Evolutionary conservation across 2,329 filamentous ascomycete genomes (phyloP).

Genomic region (Alternaria angustiovoidea): DNA sequence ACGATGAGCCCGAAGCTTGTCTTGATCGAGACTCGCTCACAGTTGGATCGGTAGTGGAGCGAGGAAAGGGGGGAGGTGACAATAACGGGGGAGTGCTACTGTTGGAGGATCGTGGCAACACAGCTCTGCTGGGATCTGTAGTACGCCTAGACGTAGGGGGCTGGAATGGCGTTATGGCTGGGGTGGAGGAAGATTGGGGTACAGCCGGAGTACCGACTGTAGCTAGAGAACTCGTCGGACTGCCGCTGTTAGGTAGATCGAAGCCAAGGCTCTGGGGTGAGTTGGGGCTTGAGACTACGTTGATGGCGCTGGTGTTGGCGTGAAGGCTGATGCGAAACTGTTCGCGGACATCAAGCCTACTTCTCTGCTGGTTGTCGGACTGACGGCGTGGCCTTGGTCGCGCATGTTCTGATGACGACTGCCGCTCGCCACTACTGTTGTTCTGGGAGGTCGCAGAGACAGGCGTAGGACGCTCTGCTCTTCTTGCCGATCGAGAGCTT

Average conservation of each 20-base stretch:
- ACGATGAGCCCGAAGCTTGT: conserved; percentile 21
- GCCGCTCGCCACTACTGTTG: conserved; percentile 62
- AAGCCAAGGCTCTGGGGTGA: conserved; percentile 42
- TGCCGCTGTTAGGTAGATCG: conserved; percentile 33
- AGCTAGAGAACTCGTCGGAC: conserved; percentile 38
- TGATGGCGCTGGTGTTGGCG: conserved; percentile 9
- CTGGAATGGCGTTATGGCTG: conserved; percentile 23
- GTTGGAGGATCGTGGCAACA: conserved; percentile 31
- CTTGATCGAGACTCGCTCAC: conserved; percentile 26
- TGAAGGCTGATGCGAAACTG: conserved; percentile 44
- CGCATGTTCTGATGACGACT: conserved; percentile 35
- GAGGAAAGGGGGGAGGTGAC: conserved; percentile 35
- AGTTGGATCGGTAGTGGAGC: conserved; percentile 42
- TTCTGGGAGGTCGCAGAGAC: conserved; percentile 55
- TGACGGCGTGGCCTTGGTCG: conserved; percentile 44
- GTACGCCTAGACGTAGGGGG: conserved; percentile 40
- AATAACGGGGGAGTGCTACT: conserved; percentile 38
- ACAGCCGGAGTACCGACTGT: conserved; percentile 32
- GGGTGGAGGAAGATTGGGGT: conserved; percentile 26
- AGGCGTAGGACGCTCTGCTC: conserved; percentile 41
- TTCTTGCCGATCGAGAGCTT: conserved; percentile 51
- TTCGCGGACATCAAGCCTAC: conserved; percentile 50
- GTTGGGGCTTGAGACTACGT: conserved; percentile 38
- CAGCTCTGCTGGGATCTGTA: conserved; percentile 38
- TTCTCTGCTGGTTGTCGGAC: conserved; percentile 56